Evolutionary conservation across 352 stramenopile species (phyloP).

Genomic region (Pythium insidiosum): DNA sequence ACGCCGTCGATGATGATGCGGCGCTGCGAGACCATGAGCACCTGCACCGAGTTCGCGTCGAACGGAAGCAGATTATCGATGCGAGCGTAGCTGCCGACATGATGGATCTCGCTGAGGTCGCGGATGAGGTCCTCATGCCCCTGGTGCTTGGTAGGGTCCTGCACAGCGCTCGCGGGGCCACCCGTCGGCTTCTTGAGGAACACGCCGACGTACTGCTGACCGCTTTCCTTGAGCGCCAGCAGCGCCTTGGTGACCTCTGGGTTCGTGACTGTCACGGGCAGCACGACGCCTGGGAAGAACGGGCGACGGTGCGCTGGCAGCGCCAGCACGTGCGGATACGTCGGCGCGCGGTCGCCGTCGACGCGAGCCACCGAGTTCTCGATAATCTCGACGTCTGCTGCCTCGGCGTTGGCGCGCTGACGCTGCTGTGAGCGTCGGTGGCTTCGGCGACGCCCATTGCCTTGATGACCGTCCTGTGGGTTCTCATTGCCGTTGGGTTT

Average conservation of each 20-base stretch:
- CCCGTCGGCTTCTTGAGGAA: slow-evolving; percentile 86
- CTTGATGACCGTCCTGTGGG: slow-evolving; percentile 10
- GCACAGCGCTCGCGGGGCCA: slow-evolving; percentile 1
- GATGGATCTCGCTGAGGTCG: slow-evolving; percentile 91
- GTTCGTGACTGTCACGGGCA: slow-evolving; percentile 83
- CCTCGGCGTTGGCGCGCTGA: neutral
- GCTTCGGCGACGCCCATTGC: neutral
- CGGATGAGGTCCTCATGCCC: slow-evolving; percentile 85
- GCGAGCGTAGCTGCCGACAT: slow-evolving; percentile 94
- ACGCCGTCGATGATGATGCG: slow-evolving; percentile 78
- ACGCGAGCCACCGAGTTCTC: slow-evolving; percentile 51
- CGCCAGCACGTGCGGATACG: slow-evolving; percentile 68
- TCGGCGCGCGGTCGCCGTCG: slow-evolving; percentile 59
- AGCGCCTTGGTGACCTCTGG: slow-evolving; percentile 84
- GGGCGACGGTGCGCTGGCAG: slow-evolving; percentile 67
- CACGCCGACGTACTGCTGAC: slow-evolving; percentile 89
- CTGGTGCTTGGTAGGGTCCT: slow-evolving; percentile 25
- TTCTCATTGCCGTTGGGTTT: slow-evolving; percentile 13
- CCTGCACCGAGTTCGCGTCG: slow-evolving; percentile 60
- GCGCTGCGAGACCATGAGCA: slow-evolving; percentile 86
- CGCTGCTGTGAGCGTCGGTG: slow-evolving; percentile 2
- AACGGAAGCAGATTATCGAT: slow-evolving; percentile 89
- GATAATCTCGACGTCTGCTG: slow-evolving; percentile 44
- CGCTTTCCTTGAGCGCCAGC: slow-evolving; percentile 78
- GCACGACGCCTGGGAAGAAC: slow-evolving; percentile 76